Percentiles rank a stretch among this genome's conserved stretches.
Conservation (phyloP, 805 yeast genomes). For the Kregervanrija pseudodelftensis region DNA sequence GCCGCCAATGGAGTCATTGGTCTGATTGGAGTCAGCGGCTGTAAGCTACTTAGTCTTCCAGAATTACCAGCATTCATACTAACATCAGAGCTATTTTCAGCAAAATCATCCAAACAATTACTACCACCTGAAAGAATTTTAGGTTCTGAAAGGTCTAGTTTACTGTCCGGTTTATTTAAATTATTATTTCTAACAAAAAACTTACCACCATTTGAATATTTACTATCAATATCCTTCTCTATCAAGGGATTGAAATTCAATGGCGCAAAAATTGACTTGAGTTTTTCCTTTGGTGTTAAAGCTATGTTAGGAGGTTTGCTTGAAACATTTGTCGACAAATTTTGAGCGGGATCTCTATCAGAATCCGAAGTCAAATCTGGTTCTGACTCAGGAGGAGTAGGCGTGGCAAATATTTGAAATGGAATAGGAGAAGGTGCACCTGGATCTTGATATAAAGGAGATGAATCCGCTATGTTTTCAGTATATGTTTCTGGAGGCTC, state of each 20-base stretch:
- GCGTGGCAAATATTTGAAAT: slow-evolving; percentile 37
- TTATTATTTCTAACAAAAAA: slow-evolving; percentile 47
- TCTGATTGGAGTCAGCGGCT: background rate
- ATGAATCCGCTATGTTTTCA: slow-evolving; percentile 28
- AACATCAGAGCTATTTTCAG: too few species aligned
- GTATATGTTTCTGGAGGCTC: too few species aligned
- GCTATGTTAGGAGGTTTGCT: background rate
- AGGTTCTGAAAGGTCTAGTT: too few species aligned
- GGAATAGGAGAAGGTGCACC: slow-evolving; percentile 75
- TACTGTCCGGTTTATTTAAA: slow-evolving; percentile 1
- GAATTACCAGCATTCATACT: too few species aligned
- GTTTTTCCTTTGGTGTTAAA: slow-evolving; percentile 31
- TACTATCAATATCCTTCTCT: slow-evolving; percentile 69
- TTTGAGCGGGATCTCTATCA: background rate
- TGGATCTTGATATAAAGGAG: slow-evolving; percentile 65
- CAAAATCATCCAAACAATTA: too few species aligned
- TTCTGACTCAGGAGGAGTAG: slow-evolving; percentile 20
- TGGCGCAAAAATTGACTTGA: slow-evolving; percentile 72
- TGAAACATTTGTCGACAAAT: background rate
- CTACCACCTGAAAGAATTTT: too few species aligned
- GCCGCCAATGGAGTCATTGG: background rate
- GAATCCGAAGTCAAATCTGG: background rate
- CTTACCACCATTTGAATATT: slow-evolving; percentile 86
- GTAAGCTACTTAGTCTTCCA: too few species aligned
- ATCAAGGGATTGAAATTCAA: slow-evolving; percentile 75